Evolutionary conservation across 1,284 basidiomycete species (phyloP).

Genomic region (Malassezia brasiliensis): DNA sequence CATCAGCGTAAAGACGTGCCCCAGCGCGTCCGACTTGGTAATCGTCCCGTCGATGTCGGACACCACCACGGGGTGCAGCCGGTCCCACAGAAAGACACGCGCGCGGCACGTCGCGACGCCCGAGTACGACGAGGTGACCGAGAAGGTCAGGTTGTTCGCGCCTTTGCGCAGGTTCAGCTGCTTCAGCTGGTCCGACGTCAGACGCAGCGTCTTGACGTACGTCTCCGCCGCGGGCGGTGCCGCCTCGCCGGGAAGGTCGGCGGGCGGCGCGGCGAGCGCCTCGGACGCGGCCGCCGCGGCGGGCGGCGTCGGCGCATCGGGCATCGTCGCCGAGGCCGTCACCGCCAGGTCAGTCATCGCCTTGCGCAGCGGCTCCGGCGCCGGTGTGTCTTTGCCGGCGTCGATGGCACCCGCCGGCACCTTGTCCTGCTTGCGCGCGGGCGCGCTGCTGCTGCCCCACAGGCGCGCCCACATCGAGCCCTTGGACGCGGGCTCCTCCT

Average conservation of each 20-base stretch:
- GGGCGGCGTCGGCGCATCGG: neutral
- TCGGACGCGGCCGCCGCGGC: neutral
- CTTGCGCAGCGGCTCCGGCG: neutral
- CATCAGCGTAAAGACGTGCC: slow-evolving; percentile 96
- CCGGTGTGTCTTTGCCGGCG: too few species aligned
- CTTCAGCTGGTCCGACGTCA: slow-evolving; percentile 68
- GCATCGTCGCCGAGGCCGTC: too few species aligned
- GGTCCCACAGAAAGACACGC: slow-evolving; percentile 90
- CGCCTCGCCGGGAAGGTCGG: neutral
- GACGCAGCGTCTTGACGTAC: slow-evolving; percentile 83
- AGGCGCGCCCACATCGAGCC: slow-evolving; percentile 36
- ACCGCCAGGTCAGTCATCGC: neutral
- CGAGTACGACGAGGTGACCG: slow-evolving; percentile 69
- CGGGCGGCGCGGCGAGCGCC: neutral
- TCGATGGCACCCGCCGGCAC: too few species aligned
- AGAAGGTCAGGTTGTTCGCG: slow-evolving; percentile 85
- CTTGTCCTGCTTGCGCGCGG: too few species aligned
- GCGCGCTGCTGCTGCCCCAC: slow-evolving; percentile 28
- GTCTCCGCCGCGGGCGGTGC: slow-evolving; percentile 51
- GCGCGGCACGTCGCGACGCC: slow-evolving; percentile 73
- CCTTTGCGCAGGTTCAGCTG: slow-evolving; percentile 72
- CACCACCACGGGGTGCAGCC: slow-evolving; percentile 76
- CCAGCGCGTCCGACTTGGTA: slow-evolving; percentile 84
- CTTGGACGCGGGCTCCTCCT: neutral
- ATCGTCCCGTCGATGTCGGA: slow-evolving; percentile 99